phyloP scores from a whole-genome alignment of 2,329 filamentous ascomycete species.

The Penicillium janthinellum region DNA sequence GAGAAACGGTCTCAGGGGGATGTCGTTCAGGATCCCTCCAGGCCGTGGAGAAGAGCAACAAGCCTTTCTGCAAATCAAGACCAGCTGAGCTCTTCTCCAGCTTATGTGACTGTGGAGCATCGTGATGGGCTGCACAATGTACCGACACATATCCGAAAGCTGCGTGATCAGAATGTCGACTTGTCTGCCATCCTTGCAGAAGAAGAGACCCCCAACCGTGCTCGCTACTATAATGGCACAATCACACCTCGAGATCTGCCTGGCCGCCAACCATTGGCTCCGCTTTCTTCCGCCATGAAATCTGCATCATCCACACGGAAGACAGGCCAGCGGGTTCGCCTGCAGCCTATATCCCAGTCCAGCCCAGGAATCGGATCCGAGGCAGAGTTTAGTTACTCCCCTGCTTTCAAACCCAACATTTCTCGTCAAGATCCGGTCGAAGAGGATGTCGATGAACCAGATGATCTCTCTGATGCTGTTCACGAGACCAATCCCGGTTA shows the following conservation, averaged over 20 bases:
- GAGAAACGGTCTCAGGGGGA: conserved; percentile 21
- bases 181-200: conserved; percentile 35
- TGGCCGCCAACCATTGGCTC: conserved; percentile 19
- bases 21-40: conserved; percentile 30
- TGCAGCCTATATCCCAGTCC: conserved; percentile 30
- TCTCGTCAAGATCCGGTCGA: not conserved
- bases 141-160: conserved; percentile 35
- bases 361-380: conserved; percentile 28
- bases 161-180: conserved; percentile 41
- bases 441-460: conserved; percentile 12
- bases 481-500: conserved; percentile 18
- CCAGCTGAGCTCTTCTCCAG: conserved; percentile 31
- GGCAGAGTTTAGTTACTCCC: conserved; percentile 17
- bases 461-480: conserved; percentile 17
- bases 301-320: conserved; percentile 21
- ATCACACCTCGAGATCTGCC: conserved; percentile 33
- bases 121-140: conserved; percentile 32
- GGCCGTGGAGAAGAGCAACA: conserved; percentile 35
- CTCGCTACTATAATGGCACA: conserved; percentile 40
- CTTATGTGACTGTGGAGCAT: conserved; percentile 33
- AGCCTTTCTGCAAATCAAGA: conserved; percentile 27
- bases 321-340: conserved; percentile 22
- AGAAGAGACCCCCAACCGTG: conserved; percentile 40
- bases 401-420: conserved; percentile 1
- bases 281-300: conserved; percentile 14